Percentiles rank a stretch among this genome's conserved stretches.
Evolutionary conservation across 1,284 basidiomycete genomes (phyloP).

Genomic region (Fomitopsis pinicola): DNA sequence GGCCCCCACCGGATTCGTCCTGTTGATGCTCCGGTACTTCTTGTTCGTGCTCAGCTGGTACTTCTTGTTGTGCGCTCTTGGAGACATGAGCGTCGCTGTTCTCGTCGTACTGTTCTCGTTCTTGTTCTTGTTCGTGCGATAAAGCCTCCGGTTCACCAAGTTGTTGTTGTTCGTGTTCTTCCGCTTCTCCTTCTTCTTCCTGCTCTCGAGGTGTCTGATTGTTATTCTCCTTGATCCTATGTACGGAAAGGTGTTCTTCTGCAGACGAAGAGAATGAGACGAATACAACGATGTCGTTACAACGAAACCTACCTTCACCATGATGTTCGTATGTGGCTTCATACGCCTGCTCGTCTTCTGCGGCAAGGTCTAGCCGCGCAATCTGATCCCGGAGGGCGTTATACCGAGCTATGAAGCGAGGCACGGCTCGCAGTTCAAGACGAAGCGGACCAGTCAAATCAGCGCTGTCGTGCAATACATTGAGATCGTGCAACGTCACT

Average conservation of each 20-base stretch:
- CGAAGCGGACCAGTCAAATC: slow-evolving; percentile 61
- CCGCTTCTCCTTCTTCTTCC: slow-evolving; percentile 3
- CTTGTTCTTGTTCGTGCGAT: no score
- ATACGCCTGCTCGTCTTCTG: slow-evolving; percentile 17
- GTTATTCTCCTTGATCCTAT: neutral
- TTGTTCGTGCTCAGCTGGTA: neutral
- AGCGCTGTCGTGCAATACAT: slow-evolving; percentile 64
- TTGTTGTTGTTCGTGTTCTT: neutral
- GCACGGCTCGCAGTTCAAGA: slow-evolving; percentile 47
- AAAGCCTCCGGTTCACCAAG: neutral
- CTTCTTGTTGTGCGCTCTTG: neutral
- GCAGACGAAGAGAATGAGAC: neutral
- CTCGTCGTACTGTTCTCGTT: neutral
- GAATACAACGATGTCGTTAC: neutral
- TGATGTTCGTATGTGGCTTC: neutral
- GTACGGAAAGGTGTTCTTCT: neutral
- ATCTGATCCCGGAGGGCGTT: slow-evolving; percentile 59
- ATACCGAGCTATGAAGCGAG: slow-evolving; percentile 68
- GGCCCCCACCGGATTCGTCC: neutral
- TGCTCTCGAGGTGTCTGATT: neutral
- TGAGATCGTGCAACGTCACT: slow-evolving; percentile 68
- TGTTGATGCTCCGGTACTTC: neutral
- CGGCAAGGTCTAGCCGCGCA: slow-evolving; percentile 36
- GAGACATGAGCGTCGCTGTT: neutral
- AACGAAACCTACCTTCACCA: neutral